Conservation (phyloP, 164 flowering plant species). For the Tetrastigma voinierianum region DNA sequence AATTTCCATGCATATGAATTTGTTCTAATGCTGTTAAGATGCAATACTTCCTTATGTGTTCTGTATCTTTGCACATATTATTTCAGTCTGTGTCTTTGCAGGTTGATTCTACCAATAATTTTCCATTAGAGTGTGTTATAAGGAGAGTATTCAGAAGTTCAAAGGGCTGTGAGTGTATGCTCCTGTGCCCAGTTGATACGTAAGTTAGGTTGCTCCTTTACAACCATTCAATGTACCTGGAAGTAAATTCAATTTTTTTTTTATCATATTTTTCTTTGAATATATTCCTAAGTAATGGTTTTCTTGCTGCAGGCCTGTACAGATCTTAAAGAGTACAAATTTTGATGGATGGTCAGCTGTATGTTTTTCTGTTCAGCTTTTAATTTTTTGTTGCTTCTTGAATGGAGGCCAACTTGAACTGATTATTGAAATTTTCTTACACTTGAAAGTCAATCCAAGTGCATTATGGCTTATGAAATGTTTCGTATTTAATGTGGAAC, state of each 20-base stretch:
- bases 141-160: slow-evolving; percentile 82
- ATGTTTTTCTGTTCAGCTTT: slow-evolving; percentile 31
- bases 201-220: slow-evolving; percentile 35
- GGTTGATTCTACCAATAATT: slow-evolving; percentile 81
- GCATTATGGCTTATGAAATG: background rate
- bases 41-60: no score
- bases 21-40: no score
- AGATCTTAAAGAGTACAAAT: slow-evolving; percentile 84
- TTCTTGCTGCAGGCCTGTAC: slow-evolving; percentile 79
- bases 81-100: slow-evolving; percentile 15
- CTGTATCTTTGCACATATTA: no score
- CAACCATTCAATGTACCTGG: background rate
- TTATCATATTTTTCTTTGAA: background rate
- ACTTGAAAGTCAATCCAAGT: background rate
- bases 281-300: background rate
- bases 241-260: background rate
- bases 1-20: no score
- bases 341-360: slow-evolving; percentile 96
- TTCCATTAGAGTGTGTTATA: slow-evolving; percentile 78
- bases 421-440: background rate
- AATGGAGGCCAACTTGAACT: background rate
- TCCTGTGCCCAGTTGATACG: slow-evolving; percentile 92
- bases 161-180: slow-evolving; percentile 75
- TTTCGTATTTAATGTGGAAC: no score
- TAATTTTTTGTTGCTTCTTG: background rate